Evolutionary conservation across 208 protist species (phyloP).

Genomic region (Wallacemonas sp.): DNA sequence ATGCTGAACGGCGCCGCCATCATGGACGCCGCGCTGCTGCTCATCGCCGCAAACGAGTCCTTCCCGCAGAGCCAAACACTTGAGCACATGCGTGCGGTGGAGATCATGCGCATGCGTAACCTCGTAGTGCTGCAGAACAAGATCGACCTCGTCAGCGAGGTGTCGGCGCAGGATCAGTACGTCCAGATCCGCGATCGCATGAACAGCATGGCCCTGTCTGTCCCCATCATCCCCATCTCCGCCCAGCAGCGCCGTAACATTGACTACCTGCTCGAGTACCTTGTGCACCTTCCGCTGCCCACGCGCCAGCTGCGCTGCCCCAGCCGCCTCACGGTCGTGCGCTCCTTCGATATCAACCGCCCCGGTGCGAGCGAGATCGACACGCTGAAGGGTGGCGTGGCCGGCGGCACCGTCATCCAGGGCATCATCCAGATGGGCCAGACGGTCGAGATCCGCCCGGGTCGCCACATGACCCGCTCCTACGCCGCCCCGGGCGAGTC

Average conservation of each 20-base stretch:
- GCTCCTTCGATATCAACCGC: constrained; percentile 99
- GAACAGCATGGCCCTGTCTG: constrained; percentile 90
- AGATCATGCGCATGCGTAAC: constrained; percentile 99
- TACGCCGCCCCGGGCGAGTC: constrained; percentile 84
- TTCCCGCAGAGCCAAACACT: constrained; percentile 97
- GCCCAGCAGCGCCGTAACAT: constrained; percentile 99
- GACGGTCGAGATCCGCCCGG: constrained; percentile 99
- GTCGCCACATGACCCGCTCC: constrained; percentile 81
- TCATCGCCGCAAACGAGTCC: constrained; percentile 99
- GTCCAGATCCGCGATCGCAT: constrained; percentile 93
- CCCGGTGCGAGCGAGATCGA: constrained; percentile 95
- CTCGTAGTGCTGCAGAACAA: constrained; percentile 99
- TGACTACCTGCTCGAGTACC: constrained; percentile 98
- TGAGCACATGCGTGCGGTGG: constrained; percentile 95
- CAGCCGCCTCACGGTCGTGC: constrained; percentile 98
- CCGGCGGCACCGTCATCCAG: constrained; percentile 98
- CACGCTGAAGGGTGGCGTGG: constrained; percentile 97
- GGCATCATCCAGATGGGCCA: constrained; percentile 98
- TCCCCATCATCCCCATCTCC: constrained; percentile 99
- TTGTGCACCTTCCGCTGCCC: constrained; percentile 98
- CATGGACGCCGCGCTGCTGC: constrained; percentile 99
- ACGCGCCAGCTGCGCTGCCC: constrained; percentile 93
- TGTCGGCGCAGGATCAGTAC: constrained; percentile 95
- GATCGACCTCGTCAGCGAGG: constrained; percentile 99
- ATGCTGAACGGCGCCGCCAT: constrained; percentile 99